These are phyloP conservation scores for Pichia cactophila DNA, from an alignment of 1,139 yeast genomes.

Conservation along the genomic window DNA sequence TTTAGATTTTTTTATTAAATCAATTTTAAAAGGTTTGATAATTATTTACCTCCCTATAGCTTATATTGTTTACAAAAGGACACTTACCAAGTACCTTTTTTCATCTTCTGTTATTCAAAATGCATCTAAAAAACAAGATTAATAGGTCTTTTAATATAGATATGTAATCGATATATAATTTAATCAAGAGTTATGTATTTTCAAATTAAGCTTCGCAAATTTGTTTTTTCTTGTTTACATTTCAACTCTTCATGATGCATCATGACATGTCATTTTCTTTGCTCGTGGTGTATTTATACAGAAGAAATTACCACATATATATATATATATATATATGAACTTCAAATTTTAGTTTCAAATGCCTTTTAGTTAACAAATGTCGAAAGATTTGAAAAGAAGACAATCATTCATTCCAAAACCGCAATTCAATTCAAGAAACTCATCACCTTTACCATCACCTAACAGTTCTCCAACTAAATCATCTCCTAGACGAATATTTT, in stretches of 20 bases:
- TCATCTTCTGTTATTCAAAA: background rate
- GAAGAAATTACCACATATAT: too few species aligned
- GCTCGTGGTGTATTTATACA: too few species aligned
- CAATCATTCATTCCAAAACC: slow-evolving; percentile 12
- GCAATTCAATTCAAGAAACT: background rate
- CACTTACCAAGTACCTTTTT: slow-evolving; percentile 1
- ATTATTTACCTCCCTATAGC: slow-evolving; percentile 4
- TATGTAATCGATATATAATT: too few species aligned
- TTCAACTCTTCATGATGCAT: too few species aligned
- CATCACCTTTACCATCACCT: slow-evolving; percentile 6
- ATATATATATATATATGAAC: too few species aligned
- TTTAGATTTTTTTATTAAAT: slow-evolving; percentile 5
- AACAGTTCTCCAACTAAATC: slow-evolving; percentile 6
- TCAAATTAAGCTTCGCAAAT: too few species aligned
- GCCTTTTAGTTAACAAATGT: too few species aligned
- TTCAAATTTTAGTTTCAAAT: too few species aligned
- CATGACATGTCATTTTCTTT: too few species aligned
- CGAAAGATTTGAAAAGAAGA: slow-evolving; percentile 1
- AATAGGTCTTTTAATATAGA: too few species aligned
- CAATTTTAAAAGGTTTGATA: background rate
- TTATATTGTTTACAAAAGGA: slow-evolving; percentile 7
- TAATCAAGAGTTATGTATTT: too few species aligned
- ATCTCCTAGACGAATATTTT: background rate
- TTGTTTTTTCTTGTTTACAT: too few species aligned
- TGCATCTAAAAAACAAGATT: background rate